A percentile compares a stretch with the other conserved stretches of the same genome.
phyloP scores from a whole-genome alignment of 371 early-diverging fungal species.

The Saksenaea oblongispora region DNA sequence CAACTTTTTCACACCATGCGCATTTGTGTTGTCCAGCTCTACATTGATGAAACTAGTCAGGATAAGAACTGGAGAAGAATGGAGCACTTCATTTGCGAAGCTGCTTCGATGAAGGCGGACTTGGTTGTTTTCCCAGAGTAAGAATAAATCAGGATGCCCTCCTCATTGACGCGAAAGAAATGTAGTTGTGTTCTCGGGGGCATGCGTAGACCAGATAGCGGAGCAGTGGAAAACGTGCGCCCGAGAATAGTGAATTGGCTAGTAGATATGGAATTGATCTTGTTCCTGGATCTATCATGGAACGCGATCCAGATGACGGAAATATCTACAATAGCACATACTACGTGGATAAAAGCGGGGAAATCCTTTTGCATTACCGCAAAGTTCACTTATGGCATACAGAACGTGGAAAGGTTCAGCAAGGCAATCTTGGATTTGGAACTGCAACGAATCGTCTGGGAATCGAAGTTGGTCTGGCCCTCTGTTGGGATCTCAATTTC shows the following conservation, averaged over 20 bases:
- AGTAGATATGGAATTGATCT: conserved; percentile 30
- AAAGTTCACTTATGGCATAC: conserved; percentile 45
- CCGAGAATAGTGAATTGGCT: conserved; percentile 21
- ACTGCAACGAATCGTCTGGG: conserved; percentile 39
- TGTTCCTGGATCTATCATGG: conserved; percentile 36
- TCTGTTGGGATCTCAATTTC: conserved; percentile 42
- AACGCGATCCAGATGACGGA: conserved; percentile 25
- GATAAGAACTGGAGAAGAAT: conserved; percentile 15
- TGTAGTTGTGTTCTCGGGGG: conserved; percentile 26
- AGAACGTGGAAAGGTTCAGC: conserved; percentile 26
- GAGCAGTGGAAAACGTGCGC: neutral
- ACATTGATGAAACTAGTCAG: conserved; percentile 7
- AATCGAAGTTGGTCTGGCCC: conserved; percentile 29
- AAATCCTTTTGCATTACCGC: conserved; percentile 29
- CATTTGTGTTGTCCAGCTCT: conserved; percentile 13
- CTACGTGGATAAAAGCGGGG: conserved; percentile 39
- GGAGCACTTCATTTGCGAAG: conserved; percentile 16
- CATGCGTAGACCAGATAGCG: neutral
- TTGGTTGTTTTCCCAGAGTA: conserved; percentile 35
- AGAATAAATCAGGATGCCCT: neutral
- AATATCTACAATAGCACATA: conserved; percentile 29
- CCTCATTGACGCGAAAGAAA: neutral
- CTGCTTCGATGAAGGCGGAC: conserved; percentile 11
- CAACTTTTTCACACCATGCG: neutral
- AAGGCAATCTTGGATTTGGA: conserved; percentile 15